Evolutionary conservation across 352 stramenopile species (phyloP).

Genomic region (Globisporangium recalcitrans): DNA sequence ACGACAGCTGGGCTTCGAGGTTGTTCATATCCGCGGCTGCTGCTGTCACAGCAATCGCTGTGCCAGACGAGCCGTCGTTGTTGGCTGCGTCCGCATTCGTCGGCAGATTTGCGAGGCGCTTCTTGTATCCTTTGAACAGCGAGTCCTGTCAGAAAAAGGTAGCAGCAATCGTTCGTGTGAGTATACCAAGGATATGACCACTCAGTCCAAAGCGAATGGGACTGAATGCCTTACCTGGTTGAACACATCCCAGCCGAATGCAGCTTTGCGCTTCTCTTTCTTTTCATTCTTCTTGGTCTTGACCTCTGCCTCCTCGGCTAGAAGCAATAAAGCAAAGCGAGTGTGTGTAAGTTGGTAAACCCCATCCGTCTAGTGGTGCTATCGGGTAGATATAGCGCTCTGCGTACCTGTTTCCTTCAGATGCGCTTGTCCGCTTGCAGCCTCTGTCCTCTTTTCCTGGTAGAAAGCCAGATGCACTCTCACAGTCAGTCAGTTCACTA

Average conservation of each 20-base stretch:
- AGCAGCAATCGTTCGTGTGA: neutral
- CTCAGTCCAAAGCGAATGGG: neutral
- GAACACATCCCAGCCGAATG: conserved; percentile 83
- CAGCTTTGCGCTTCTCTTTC: conserved; percentile 77
- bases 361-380: neutral
- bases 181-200: neutral
- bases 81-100: conserved; percentile 21
- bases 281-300: conserved; percentile 65
- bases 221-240: conserved; percentile 33
- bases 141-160: conserved; percentile 34
- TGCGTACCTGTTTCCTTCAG: conserved; percentile 58
- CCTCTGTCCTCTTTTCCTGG: conserved; percentile 52
- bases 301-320: conserved; percentile 44
- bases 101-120: conserved; percentile 57
- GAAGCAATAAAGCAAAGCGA: conserved; percentile 1
- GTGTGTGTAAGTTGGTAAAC: neutral
- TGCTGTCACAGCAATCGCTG: conserved; percentile 9
- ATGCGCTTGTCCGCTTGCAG: conserved; percentile 42
- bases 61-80: conserved; percentile 7
- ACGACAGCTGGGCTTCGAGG: conserved; percentile 59
- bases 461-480: neutral
- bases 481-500: neutral
- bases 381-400: neutral
- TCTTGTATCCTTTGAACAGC: conserved; percentile 84
- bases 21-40: conserved; percentile 9